These are phyloP conservation scores for Perilla frutescens DNA, from an alignment of 257 asterid species.

Conservation along the genomic window DNA sequence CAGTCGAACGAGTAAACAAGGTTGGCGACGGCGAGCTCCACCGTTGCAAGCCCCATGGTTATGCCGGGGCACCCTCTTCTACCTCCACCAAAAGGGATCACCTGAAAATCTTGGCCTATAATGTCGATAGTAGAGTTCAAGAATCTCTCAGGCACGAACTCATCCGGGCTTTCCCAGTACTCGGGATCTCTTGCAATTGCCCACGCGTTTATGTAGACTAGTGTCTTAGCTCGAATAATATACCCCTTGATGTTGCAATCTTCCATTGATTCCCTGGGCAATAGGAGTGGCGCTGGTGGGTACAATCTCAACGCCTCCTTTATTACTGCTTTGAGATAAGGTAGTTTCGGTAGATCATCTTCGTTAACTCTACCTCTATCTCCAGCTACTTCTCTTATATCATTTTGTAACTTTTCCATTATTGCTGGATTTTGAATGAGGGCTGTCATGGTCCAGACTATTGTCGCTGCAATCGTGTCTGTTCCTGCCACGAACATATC, in stretches of 20 bases:
- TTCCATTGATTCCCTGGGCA: slow-evolving; percentile 45
- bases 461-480: slow-evolving; percentile 45
- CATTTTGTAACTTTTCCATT: slow-evolving; percentile 40
- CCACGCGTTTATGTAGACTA: slow-evolving; percentile 53
- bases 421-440: slow-evolving; percentile 36
- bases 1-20: slow-evolving; percentile 49
- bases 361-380: slow-evolving; percentile 37
- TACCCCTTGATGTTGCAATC: slow-evolving; percentile 40
- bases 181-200: slow-evolving; percentile 58
- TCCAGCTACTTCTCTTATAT: slow-evolving; percentile 33
- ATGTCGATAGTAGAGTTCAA: slow-evolving; percentile 36
- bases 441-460: slow-evolving; percentile 50
- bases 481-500: slow-evolving; percentile 51
- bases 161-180: slow-evolving; percentile 44
- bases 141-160: slow-evolving; percentile 55
- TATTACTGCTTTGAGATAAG: slow-evolving; percentile 45
- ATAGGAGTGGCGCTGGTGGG: slow-evolving; percentile 52
- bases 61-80: slow-evolving; percentile 59
- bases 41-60: slow-evolving; percentile 46
- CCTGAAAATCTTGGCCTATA: slow-evolving; percentile 41
- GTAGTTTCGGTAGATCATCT: slow-evolving; percentile 45
- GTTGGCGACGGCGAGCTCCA: slow-evolving; percentile 56
- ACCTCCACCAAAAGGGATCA: slow-evolving; percentile 57
- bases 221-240: slow-evolving; percentile 42
- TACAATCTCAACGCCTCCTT: slow-evolving; percentile 52